Evolutionary conservation across 2,329 filamentous ascomycete genomes (phyloP), one percentile per base, ranked within the genome.

Genomic region (Botrytis galanthina): DNA sequence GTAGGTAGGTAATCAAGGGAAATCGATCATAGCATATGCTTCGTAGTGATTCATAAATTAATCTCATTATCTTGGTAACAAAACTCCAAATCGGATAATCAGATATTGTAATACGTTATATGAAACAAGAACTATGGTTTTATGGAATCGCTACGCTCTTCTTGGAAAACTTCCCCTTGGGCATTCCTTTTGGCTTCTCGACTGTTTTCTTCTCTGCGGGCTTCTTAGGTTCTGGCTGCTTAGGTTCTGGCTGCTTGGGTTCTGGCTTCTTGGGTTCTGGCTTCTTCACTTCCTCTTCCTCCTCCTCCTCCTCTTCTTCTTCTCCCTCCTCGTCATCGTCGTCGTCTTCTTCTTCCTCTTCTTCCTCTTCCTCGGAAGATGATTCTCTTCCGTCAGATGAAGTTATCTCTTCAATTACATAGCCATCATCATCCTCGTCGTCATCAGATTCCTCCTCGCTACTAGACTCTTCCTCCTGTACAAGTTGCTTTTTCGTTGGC

Each of bases 371-470:
- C 12, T 54, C 54, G 18, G 48, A 60, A 39, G 61, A 68, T 20
- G 61, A 68, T 12, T 39, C 70, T 26, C 42, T 46, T 12, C 26
- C 70, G 16, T 71, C 71, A 26, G 70, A 68, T 46, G 70, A 72
- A 44, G 67, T 68, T 35, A 72, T 39, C 22, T 72, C 70, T 46
- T 72, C 70, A 26, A 72, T 66, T 8, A 68, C 70, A 57, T 67
- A 72, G 5, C 63, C 71, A 51, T 69, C 71, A 35, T 62, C 60
- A 39, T 67, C 70, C 10, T n/a, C 66, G 18, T 61, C 35, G 5
- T 42, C 66, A 12, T 61, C 35, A 18, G 29, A 39, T 26, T 73
- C 71, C 3, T 72, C 70, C 22, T 73, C 70, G 46, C 63, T 73
- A 60, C 71, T 51, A 57, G 66, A 57, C 66, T 68, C 51, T 12